phyloP scores from a whole-genome alignment of 768 basidiomycete species.

The Trametes gibbosa region DNA sequence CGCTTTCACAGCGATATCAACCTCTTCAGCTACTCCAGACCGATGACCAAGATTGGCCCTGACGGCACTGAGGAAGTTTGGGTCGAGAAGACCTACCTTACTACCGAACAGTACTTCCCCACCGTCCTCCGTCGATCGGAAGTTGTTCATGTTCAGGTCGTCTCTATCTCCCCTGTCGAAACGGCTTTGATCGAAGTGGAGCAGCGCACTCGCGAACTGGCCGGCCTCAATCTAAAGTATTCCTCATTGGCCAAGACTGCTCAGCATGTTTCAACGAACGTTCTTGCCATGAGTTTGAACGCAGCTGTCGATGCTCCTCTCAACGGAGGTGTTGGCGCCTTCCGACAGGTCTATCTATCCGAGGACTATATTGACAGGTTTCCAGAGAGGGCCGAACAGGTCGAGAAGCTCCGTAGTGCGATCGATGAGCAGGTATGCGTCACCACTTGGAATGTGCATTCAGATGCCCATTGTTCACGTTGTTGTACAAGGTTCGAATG shows the following conservation, averaged over 20 bases:
- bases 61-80: slow-evolving; percentile 75
- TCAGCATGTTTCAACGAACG: slow-evolving; percentile 72
- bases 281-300: slow-evolving; percentile 84
- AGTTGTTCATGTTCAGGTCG: slow-evolving; percentile 63
- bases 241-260: slow-evolving; percentile 74
- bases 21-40: slow-evolving; percentile 74
- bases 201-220: slow-evolving; percentile 75
- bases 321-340: slow-evolving; percentile 74
- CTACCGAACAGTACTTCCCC: slow-evolving; percentile 86
- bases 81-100: slow-evolving; percentile 86
- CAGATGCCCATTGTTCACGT: neutral
- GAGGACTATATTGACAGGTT: slow-evolving; percentile 64
- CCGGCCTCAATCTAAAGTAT: slow-evolving; percentile 65
- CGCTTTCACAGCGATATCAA: slow-evolving; percentile 63
- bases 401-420: slow-evolving; percentile 68
- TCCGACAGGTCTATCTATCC: slow-evolving; percentile 74
- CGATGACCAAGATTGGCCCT: slow-evolving; percentile 57
- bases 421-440: slow-evolving; percentile 77
- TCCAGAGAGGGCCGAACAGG: slow-evolving; percentile 65
- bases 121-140: slow-evolving; percentile 90
- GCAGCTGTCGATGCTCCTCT: slow-evolving; percentile 79
- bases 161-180: slow-evolving; percentile 84
- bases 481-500: slow-evolving; percentile 55
- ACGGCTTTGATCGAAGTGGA: slow-evolving; percentile 81
- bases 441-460: neutral